phyloP scores from a whole-genome alignment of 768 basidiomycete genomes.

The Boletus pseudo-olivaceus region DNA sequence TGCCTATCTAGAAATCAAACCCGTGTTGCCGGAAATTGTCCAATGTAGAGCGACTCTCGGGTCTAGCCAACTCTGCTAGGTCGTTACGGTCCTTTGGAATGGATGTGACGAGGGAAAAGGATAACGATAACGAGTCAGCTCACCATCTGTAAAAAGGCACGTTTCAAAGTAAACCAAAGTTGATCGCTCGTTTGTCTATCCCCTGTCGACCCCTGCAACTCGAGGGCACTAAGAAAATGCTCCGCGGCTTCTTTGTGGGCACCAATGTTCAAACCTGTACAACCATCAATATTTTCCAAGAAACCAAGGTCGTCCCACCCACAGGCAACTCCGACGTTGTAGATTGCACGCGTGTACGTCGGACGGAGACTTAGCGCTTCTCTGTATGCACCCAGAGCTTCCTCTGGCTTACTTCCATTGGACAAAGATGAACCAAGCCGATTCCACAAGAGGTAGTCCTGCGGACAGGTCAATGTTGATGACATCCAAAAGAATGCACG shows the following conservation, averaged over 20 bases:
- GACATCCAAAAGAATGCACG: neutral
- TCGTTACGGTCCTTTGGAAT: slow-evolving; percentile 67
- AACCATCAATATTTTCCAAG: slow-evolving; percentile 2
- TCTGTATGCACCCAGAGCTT: slow-evolving; percentile 85
- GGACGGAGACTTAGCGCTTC: slow-evolving; percentile 88
- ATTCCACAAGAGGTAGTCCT: slow-evolving; percentile 97
- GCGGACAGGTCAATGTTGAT: neutral
- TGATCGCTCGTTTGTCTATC: slow-evolving; percentile 73
- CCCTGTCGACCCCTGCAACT: slow-evolving; percentile 68
- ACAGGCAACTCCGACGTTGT: slow-evolving; percentile 98
- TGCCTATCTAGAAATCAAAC: slow-evolving; percentile 72
- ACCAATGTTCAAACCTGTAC: slow-evolving; percentile 87
- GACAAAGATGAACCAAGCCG: slow-evolving; percentile 90
- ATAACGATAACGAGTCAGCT: neutral
- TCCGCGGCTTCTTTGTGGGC: slow-evolving; percentile 95
- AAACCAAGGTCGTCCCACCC: slow-evolving; percentile 32
- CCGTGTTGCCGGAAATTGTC: slow-evolving; percentile 77
- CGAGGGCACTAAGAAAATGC: slow-evolving; percentile 85
- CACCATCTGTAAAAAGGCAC: slow-evolving; percentile 81
- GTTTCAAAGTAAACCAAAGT: slow-evolving; percentile 85
- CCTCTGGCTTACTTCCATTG: slow-evolving; percentile 92
- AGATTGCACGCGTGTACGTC: slow-evolving; percentile 95
- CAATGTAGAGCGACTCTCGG: slow-evolving; percentile 58
- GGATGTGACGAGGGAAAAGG: neutral
- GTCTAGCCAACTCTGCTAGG: slow-evolving; percentile 71